phyloP scores from a whole-genome alignment of 768 basidiomycete genomes.

The Rhizopogon vulgaris region DNA sequence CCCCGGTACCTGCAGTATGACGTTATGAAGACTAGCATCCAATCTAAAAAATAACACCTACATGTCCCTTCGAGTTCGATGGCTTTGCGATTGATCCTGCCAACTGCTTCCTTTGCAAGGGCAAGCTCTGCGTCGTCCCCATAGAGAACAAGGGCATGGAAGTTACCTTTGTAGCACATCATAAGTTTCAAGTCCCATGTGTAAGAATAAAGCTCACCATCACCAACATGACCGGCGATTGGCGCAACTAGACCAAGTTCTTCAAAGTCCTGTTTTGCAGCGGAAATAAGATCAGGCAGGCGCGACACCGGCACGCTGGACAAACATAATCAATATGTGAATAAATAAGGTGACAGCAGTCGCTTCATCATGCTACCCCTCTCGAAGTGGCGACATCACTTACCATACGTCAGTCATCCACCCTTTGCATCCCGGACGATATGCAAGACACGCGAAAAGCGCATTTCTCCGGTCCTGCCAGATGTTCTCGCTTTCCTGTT shows the following conservation, averaged over 20 bases:
- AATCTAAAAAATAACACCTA: slow-evolving; percentile 8
- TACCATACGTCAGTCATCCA: slow-evolving; percentile 38
- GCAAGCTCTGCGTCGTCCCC: slow-evolving; percentile 30
- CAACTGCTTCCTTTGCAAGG: slow-evolving; percentile 23
- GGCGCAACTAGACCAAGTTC: slow-evolving; percentile 34
- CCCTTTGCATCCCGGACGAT: slow-evolving; percentile 27
- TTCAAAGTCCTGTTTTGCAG: slow-evolving; percentile 42
- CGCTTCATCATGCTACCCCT: background rate
- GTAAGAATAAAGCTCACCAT: slow-evolving; percentile 20
- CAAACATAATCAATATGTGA: background rate
- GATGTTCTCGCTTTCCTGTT: slow-evolving; percentile 31
- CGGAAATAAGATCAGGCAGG: slow-evolving; percentile 30
- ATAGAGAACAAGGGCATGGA: slow-evolving; percentile 34
- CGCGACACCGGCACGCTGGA: slow-evolving; percentile 27
- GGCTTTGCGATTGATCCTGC: slow-evolving; percentile 29
- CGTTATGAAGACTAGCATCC: background rate
- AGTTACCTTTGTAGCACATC: slow-evolving; percentile 31
- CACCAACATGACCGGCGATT: slow-evolving; percentile 39
- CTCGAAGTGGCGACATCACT: background rate
- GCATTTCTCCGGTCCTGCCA: slow-evolving; percentile 31
- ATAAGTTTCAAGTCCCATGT: background rate
- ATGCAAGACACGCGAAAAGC: slow-evolving; percentile 20
- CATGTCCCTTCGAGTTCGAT: slow-evolving; percentile 32
- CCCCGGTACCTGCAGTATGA: slow-evolving; percentile 26
- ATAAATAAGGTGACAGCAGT: background rate